phyloP scores from a whole-genome alignment of 371 early-diverging fungal species.

The Saksenaea oblongispora region DNA sequence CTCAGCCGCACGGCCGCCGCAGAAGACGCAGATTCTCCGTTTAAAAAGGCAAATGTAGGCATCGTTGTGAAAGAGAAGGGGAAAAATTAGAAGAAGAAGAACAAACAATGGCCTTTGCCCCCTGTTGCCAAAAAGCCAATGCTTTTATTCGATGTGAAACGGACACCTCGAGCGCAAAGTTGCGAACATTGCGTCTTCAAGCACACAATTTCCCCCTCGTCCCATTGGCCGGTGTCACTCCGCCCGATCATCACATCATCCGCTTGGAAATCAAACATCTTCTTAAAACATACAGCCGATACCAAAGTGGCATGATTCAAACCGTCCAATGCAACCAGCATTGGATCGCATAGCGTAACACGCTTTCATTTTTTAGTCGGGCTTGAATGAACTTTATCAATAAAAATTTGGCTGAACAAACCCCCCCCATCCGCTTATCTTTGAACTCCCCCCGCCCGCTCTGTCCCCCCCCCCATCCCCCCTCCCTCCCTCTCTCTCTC shows the following conservation, averaged over 20 bases:
- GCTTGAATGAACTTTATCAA: too few relatives aligned
- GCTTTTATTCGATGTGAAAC: slow-evolving; percentile 4
- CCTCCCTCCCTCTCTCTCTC: too few relatives aligned
- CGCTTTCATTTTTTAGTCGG: too few relatives aligned
- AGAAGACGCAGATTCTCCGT: slow-evolving; percentile 4
- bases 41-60: slow-evolving; percentile 8
- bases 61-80: neutral
- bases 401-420: too few relatives aligned
- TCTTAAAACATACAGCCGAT: neutral
- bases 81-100: slow-evolving; percentile 5
- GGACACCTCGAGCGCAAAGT: slow-evolving; percentile 1
- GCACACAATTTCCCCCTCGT: slow-evolving; percentile 16
- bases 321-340: too few relatives aligned
- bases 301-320: slow-evolving; percentile 1
- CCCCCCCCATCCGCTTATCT: too few relatives aligned
- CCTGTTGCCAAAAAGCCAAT: slow-evolving; percentile 3
- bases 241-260: slow-evolving; percentile 7
- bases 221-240: slow-evolving; percentile 10
- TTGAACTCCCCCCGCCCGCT: too few relatives aligned
- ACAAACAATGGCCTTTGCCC: neutral
- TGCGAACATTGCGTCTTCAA: slow-evolving; percentile 9
- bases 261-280: neutral
- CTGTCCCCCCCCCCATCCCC: too few relatives aligned
- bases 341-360: neutral
- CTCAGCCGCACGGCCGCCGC: neutral